Base-by-base conservation (phyloP, 352 stramenopile species). In the Phytophthora fragariae region DNA sequence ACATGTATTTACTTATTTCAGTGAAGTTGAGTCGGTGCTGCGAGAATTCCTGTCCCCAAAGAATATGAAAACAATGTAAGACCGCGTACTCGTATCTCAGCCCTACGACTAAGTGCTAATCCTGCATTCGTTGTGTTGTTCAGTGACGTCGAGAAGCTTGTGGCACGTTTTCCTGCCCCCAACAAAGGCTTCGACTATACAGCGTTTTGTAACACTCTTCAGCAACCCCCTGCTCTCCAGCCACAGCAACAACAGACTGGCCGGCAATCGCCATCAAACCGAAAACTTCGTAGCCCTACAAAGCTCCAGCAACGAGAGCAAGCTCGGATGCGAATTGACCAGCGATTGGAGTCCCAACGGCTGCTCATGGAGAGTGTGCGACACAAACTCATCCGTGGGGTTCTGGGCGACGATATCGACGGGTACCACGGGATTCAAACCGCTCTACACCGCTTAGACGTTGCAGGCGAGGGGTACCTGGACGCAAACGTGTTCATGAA, bases 391-490 rank as follows among this genome's bases (percentile, higher is more conserved):
- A 69, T 91, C 10, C 78, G 65, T 12, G 85, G 85, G 0, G 59
- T 90, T 5, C 50, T 83, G 31, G 73, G 79, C 3, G 35, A 66
- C 6, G 65, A 79, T 2, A 64, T 55, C 1, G 57, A 85, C 6
- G 85, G 83, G 0, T 90, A 80, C 49, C 44, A 82, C 4, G 82
- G 83, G 1, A 62, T 92, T 44, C 70, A 87, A 59, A 83, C 84
- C 11, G 60, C 65, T 0, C 56, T 92, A 0, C 75, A 79, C 12
- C 64, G 68, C 21, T 50, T 89, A n/a, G 85, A 91, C 53, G 37
- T 69, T 0, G 41, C 41, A 21, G 76, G 75, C 0, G 73, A 87
- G 11, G 83, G 85, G 1, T 88, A 67, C 37, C 21, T 91, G 7
- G 70, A 80, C 31, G 74, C 79, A 39, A 37, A 57, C 5, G 39